Conservation (phyloP, 2,329 filamentous ascomycete species). For the Diaporthe humulicola region DNA sequence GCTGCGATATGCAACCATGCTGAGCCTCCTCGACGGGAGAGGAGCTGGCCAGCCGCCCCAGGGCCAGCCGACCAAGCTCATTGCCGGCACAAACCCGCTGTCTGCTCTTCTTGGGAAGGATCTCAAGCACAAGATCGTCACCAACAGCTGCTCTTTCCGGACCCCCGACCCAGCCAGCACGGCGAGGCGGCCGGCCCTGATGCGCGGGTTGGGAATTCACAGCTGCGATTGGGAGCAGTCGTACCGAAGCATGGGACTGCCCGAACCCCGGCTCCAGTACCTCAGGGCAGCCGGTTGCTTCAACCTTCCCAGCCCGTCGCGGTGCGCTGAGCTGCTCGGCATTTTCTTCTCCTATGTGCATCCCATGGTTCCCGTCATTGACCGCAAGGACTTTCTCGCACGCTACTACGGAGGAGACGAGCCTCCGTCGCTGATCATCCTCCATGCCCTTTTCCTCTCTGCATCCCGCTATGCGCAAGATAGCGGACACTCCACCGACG, state of each 20-base stretch:
- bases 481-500: not conserved
- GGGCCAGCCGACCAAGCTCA: not conserved
- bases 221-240: constrained; percentile 1
- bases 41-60: not conserved
- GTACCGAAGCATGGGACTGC: not conserved
- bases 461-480: not conserved
- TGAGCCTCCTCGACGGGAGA: not conserved
- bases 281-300: not conserved
- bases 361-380: not conserved
- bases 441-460: not conserved
- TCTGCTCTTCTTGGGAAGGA: not conserved
- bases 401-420: constrained; percentile 2
- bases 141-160: constrained; percentile 7
- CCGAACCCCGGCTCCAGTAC: not conserved
- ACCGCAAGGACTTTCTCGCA: not conserved
- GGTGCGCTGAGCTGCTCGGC: not conserved
- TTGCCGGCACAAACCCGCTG: not conserved
- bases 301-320: not conserved
- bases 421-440: not conserved
- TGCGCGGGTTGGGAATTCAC: not conserved
- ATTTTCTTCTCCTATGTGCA: constrained; percentile 4
- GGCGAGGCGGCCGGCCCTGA: not conserved
- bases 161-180: not conserved
- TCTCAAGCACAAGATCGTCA: constrained; percentile 12
- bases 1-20: constrained; percentile 9